Evolutionary conservation across 257 asterid species (phyloP).

Genomic region (Solanum piurae): DNA sequence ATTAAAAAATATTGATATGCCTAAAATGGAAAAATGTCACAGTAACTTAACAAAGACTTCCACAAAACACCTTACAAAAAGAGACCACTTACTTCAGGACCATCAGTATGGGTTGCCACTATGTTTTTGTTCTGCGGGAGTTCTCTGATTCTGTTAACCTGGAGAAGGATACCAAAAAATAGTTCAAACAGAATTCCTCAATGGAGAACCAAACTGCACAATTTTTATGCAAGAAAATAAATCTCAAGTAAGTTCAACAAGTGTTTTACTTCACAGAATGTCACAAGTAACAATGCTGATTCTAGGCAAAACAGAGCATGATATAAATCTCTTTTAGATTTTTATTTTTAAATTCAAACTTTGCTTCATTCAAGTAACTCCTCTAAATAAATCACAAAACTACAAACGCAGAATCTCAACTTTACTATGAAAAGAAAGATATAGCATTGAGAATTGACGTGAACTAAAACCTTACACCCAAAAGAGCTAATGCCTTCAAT

Average conservation of each 20-base stretch:
- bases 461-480: neutral
- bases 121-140: conserved; percentile 89
- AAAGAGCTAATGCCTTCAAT: neutral
- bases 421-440: neutral
- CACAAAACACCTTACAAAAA: neutral
- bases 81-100: conserved; percentile 75
- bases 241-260: neutral
- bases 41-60: neutral
- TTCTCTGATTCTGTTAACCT: conserved; percentile 98
- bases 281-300: neutral
- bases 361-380: neutral
- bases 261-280: neutral
- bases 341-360: neutral
- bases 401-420: neutral
- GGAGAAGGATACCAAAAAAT: neutral
- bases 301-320: neutral
- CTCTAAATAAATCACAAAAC: neutral
- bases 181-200: neutral
- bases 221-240: neutral
- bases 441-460: neutral
- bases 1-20: neutral
- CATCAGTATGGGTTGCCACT: conserved; percentile 88
- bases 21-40: neutral
- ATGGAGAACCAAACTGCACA: neutral
- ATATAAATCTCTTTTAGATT: neutral